These are phyloP conservation scores for Scleroderma citrinum DNA, from an alignment of 768 basidiomycete genomes.

Conservation along the genomic window DNA sequence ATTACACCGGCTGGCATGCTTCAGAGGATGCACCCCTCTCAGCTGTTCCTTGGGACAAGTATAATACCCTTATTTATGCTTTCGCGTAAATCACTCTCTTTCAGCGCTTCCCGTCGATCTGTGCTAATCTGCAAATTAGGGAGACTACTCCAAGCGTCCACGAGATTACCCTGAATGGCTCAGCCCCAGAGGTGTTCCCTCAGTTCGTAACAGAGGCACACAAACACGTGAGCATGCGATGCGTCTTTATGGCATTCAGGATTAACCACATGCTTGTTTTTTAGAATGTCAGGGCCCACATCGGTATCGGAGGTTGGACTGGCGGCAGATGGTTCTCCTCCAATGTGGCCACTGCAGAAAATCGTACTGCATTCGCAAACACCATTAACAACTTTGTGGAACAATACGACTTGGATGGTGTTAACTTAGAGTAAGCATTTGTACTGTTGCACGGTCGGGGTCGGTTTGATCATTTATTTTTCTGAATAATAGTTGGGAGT, in stretches of 20 bases:
- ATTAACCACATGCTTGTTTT: not conserved
- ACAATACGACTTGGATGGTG: constrained; percentile 48
- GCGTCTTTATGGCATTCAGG: too few relatives aligned
- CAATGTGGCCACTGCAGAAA: constrained; percentile 40
- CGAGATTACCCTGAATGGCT: constrained; percentile 1
- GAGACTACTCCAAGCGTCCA: constrained; percentile 2
- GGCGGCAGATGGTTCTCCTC: constrained; percentile 52
- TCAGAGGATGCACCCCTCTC: constrained; percentile 36
- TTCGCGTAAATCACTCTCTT: constrained; percentile 42
- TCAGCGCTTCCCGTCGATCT: not conserved
- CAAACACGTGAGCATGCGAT: not conserved
- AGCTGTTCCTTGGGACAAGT: constrained; percentile 44
- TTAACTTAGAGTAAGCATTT: constrained; percentile 50
- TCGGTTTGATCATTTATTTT: not conserved
- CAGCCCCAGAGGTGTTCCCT: not conserved
- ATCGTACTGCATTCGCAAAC: constrained; percentile 51
- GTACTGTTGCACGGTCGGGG: too few relatives aligned
- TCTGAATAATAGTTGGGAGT: constrained; percentile 67
- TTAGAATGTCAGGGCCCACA: constrained; percentile 45
- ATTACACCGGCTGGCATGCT: constrained; percentile 2
- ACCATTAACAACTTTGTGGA: constrained; percentile 41
- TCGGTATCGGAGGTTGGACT: constrained; percentile 58
- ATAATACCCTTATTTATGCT: constrained; percentile 51
- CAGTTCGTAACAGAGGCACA: constrained; percentile 5
- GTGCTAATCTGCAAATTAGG: not conserved